Percentiles rank a stretch among this genome's conserved stretches.
phyloP scores from a whole-genome alignment of 2,329 filamentous ascomycete species.

The Cladosporium velox region DNA sequence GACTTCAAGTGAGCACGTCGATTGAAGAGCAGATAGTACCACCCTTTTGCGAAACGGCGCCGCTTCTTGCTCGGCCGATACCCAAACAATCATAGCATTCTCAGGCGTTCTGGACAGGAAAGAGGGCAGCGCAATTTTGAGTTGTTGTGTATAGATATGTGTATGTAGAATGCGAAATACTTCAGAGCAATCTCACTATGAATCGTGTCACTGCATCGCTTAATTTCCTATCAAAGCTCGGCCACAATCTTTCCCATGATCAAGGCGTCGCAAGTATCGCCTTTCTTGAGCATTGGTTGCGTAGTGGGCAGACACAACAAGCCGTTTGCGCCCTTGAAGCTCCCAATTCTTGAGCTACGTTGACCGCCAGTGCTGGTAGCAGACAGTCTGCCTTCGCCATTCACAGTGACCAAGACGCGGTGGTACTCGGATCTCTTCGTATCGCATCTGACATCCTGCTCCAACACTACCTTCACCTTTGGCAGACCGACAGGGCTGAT shows the following conservation, averaged over 20 bases:
- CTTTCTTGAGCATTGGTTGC: conserved; percentile 66
- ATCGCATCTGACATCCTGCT: conserved; percentile 74
- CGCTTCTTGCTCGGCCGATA: conserved; percentile 4
- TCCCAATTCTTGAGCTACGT: conserved; percentile 85
- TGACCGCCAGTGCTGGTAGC: conserved; percentile 87
- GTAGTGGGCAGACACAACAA: conserved; percentile 73
- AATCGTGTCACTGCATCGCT: neutral
- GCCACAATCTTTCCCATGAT: conserved; percentile 65
- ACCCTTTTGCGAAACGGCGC: neutral
- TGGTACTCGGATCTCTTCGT: conserved; percentile 83
- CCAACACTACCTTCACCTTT: conserved; percentile 68
- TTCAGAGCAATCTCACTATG: neutral
- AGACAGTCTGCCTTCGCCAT: conserved; percentile 64
- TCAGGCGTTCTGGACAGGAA: conserved; percentile 18
- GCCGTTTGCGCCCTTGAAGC: conserved; percentile 84
- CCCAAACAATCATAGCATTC: conserved; percentile 19
- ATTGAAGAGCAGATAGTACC: neutral
- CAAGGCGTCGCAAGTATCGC: conserved; percentile 72
- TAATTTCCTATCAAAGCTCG: conserved; percentile 25
- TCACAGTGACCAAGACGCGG: conserved; percentile 71
- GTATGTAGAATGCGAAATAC: conserved; percentile 19
- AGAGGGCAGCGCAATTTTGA: conserved; percentile 6
- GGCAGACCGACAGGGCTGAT: conserved; percentile 69
- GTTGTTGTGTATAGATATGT: conserved; percentile 21
- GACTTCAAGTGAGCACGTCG: conserved; percentile 59